Conservation (phyloP, 176 grass and related monocot genomes). For the Juncus inflexus region DNA sequence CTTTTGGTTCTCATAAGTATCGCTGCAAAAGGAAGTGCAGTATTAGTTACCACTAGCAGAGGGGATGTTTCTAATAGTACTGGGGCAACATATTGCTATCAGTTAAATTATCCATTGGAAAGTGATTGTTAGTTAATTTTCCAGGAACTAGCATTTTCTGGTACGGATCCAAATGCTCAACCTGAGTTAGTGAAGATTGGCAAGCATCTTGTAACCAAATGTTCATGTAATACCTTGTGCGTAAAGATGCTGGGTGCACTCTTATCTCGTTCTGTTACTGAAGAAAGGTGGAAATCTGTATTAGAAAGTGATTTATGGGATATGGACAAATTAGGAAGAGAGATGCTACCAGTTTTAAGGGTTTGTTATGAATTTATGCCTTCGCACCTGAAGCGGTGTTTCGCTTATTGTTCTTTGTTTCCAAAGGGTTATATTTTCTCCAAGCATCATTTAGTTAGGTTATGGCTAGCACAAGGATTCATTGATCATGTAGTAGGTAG, state of each 20-base stretch:
- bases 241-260: constrained; percentile 26
- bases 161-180: background rate
- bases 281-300: constrained; percentile 2
- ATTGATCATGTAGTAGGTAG: background rate
- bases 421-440: constrained; percentile 30
- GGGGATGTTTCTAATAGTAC: background rate
- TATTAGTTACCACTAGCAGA: constrained; percentile 24
- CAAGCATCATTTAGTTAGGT: constrained; percentile 14
- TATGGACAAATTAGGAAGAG: background rate
- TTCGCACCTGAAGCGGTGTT: constrained; percentile 25
- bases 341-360: constrained; percentile 12
- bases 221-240: constrained; percentile 10
- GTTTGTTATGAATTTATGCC: constrained; percentile 23
- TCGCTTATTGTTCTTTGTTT: constrained; percentile 39
- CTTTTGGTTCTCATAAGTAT: background rate
- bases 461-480: constrained; percentile 36
- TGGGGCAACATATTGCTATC: background rate
- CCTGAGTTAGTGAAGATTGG: background rate
- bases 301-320: constrained; percentile 10
- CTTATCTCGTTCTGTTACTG: background rate
- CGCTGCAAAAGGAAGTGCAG: constrained; percentile 12
- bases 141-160: background rate
- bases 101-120: constrained; percentile 15
- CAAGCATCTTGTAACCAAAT: constrained; percentile 1
- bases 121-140: constrained; percentile 1